These are phyloP conservation scores for Volvariella surrecta DNA, from an alignment of 1,284 basidiomycete genomes.

Conservation along the genomic window DNA sequence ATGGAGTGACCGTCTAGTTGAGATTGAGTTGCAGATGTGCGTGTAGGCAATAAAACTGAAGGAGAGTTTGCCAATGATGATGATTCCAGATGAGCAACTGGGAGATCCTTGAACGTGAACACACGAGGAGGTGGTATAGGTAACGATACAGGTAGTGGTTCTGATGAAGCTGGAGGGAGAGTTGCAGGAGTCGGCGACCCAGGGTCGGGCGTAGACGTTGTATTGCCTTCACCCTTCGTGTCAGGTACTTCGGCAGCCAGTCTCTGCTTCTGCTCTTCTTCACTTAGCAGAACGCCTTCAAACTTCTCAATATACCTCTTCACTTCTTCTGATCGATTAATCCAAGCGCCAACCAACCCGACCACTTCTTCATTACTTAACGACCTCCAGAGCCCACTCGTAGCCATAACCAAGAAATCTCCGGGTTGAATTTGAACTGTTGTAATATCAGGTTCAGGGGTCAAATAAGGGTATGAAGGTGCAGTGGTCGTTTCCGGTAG, in stretches of 20 bases:
- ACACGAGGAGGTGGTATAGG: no score
- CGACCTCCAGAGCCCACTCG: constrained; percentile 47
- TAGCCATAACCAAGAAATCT: constrained; percentile 48
- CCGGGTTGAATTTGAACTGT: constrained; percentile 31
- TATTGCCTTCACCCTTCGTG: constrained; percentile 6
- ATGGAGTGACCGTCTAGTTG: no score
- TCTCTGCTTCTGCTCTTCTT: neutral
- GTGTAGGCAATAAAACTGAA: no score
- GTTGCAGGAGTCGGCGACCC: no score
- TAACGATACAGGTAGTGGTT: neutral
- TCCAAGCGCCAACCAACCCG: constrained; percentile 41
- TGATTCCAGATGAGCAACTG: no score
- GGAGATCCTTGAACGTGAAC: no score
- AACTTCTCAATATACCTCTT: neutral
- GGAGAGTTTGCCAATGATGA: no score
- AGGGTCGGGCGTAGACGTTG: neutral
- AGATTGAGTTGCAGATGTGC: no score
- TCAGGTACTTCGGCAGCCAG: constrained; percentile 6
- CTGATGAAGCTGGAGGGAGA: neutral
- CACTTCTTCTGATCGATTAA: constrained; percentile 7
- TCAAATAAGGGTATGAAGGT: constrained; percentile 32
- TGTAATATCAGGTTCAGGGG: constrained; percentile 44
- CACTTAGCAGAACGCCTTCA: no score
- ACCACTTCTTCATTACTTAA: constrained; percentile 51
- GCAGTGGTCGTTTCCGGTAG: constrained; percentile 12